phyloP scores from a whole-genome alignment of 495 filamentous ascomycete genomes.

The Penicillium macrosclerotiorum region DNA sequence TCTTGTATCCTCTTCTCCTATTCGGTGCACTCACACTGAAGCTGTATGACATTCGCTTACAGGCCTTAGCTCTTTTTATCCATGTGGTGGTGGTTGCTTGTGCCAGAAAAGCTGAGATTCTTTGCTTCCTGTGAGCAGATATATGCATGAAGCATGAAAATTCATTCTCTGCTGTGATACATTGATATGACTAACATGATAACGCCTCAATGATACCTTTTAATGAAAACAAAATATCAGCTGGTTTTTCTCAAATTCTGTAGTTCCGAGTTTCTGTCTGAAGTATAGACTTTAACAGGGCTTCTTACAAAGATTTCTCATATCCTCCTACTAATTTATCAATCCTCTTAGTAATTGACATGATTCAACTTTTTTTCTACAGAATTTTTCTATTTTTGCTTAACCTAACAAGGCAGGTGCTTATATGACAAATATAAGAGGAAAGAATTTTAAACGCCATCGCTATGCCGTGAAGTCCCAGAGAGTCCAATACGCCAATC shows the following conservation, averaged over 20 bases:
- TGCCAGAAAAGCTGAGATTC: slow-evolving; percentile 27
- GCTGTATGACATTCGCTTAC: slow-evolving; percentile 22
- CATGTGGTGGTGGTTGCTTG: slow-evolving; percentile 35
- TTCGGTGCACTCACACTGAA: slow-evolving; percentile 55
- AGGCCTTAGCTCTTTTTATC: slow-evolving; percentile 23
- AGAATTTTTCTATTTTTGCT: too few species aligned
- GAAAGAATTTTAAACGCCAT: slow-evolving; percentile 44
- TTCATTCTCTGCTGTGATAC: background rate
- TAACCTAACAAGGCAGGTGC: too few species aligned
- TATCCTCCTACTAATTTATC: too few species aligned
- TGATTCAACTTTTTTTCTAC: too few species aligned
- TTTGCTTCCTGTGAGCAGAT: slow-evolving; percentile 35
- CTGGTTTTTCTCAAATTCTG: too few species aligned
- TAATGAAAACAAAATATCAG: background rate
- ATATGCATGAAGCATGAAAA: background rate
- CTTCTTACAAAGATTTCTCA: too few species aligned
- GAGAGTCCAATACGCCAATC: too few species aligned
- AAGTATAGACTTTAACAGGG: too few species aligned
- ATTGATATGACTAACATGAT: slow-evolving; percentile 5
- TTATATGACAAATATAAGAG: too few species aligned
- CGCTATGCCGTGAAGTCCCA: slow-evolving; percentile 44
- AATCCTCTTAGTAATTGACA: too few species aligned
- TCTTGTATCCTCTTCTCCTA: slow-evolving; percentile 59
- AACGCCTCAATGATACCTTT: slow-evolving; percentile 7
- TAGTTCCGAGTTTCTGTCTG: too few species aligned